Evolutionary conservation across 805 yeast genomes (phyloP).

Genomic region (Clavispora carvajalis): DNA sequence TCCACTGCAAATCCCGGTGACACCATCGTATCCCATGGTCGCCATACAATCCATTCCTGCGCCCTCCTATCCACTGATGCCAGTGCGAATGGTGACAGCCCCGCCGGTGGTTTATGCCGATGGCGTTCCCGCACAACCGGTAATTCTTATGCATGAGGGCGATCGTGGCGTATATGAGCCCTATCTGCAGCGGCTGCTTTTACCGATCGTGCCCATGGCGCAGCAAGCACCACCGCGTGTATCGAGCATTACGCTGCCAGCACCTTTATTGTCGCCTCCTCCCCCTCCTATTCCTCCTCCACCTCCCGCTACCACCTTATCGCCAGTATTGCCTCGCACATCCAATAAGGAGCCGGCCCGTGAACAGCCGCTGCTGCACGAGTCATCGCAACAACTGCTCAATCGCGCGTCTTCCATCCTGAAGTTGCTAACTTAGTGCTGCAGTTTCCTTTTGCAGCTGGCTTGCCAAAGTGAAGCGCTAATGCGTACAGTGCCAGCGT

Average conservation of each 20-base stretch:
- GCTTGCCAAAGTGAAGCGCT: no score
- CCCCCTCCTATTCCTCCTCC: no score
- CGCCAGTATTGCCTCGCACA: neutral
- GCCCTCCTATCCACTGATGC: neutral
- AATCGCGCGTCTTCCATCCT: neutral
- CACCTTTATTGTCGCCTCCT: neutral
- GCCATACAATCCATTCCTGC: conserved; percentile 1
- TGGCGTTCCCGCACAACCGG: neutral
- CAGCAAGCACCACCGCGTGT: neutral
- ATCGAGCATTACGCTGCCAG: neutral
- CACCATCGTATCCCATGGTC: conserved; percentile 2
- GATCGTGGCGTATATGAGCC: neutral
- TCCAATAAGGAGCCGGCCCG: neutral
- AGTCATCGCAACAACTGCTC: neutral
- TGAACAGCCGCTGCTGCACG: neutral
- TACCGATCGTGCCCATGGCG: neutral
- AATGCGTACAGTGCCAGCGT: no score
- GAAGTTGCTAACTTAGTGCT: neutral
- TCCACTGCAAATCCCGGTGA: neutral
- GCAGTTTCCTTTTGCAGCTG: no score
- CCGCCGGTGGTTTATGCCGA: neutral
- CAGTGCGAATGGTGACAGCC: neutral
- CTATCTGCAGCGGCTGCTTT: neutral
- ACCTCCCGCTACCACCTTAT: neutral
- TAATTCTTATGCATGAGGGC: neutral